Evolutionary conservation across 2,329 filamentous ascomycete genomes (phyloP), one percentile per base, ranked within the genome.

Genomic region (Diaporthe destruens): DNA sequence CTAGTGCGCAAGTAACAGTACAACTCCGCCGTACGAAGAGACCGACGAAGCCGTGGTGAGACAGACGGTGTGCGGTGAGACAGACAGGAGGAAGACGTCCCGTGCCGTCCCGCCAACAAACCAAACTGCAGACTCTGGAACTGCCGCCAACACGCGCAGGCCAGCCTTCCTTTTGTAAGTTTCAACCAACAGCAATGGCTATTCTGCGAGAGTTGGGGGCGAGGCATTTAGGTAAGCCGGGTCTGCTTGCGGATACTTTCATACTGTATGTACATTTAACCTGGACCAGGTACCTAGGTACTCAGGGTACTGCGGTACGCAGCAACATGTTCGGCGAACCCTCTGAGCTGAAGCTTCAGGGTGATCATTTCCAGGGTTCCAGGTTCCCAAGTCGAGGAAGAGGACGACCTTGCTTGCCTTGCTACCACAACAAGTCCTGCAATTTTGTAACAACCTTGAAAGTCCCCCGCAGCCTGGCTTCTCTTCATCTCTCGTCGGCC

Each of bases 21-120:
- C 18, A 18, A 8, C n/a, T 12, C 36, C 6, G 25, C 2, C 20
- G 29, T 18, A 16, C 18, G 18, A n/a, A 32, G 12, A 36, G 18
- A 57, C 9, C n/a, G n/a, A 57, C 34, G 7, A 20, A 42, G 39
- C 14, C 16, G 23, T 16, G 57, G 16, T 25, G 39, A 25, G 36
- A 47, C 57, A 25, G 36, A 47, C 57, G 57, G 57, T 61, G 36
- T 44, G 57, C 34, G 55, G 54, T 57, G 56, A 44, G 39, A 6
- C 36, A 23, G 36, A 12, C 36, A 39, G 36, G 36, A 61, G 56
- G 56, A 44, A 25, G 2, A n/a, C 23, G 53, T 36, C 20, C 39
- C 57, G 57, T 47, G 57, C 57, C 57, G 57, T 61, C 25, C 57
- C 57, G 39, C 56, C 56, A 44, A 44, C 56, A 44, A 59, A 3